phyloP scores from a whole-genome alignment of 1,284 basidiomycete species.

The Fomitopsis pinicola region DNA sequence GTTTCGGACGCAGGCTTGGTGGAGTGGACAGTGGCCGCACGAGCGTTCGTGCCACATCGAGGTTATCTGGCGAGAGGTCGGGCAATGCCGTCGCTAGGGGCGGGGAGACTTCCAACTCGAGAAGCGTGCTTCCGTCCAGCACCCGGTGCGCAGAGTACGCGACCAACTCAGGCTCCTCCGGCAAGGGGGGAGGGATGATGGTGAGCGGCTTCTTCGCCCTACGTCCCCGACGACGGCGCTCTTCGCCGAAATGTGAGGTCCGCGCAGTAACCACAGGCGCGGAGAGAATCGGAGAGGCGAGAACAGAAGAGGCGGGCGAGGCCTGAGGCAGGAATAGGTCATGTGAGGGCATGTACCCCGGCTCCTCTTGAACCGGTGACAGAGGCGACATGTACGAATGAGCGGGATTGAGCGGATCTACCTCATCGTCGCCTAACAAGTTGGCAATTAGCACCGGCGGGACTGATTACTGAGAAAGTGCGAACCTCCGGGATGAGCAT shows the following conservation, averaged over 20 bases:
- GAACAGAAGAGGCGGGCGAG: not conserved
- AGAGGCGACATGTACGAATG: not conserved
- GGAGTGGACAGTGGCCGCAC: constrained; percentile 20
- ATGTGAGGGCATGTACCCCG: not conserved
- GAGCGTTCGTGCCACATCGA: constrained; percentile 6
- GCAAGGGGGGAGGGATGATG: not conserved
- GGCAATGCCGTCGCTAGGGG: not conserved
- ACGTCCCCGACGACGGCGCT: not conserved
- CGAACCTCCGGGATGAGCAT: constrained; percentile 30
- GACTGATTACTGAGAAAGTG: not conserved
- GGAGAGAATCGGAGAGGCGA: not conserved
- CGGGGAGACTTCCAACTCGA: constrained; percentile 5
- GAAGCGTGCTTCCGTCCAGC: constrained; percentile 14
- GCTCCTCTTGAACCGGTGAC: not conserved
- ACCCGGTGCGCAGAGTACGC: constrained; percentile 13
- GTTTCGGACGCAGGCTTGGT: constrained; percentile 10
- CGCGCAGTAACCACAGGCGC: not conserved
- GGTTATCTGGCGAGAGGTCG: not conserved
- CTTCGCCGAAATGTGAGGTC: not conserved
- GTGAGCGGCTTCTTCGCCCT: not conserved
- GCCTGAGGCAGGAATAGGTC: not conserved
- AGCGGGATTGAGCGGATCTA: not conserved
- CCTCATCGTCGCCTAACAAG: not conserved
- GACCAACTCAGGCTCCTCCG: not conserved
- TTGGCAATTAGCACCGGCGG: not conserved